Base-by-base conservation (phyloP, 1,284 basidiomycete species). In the Xerocomus nothofagi region DNA sequence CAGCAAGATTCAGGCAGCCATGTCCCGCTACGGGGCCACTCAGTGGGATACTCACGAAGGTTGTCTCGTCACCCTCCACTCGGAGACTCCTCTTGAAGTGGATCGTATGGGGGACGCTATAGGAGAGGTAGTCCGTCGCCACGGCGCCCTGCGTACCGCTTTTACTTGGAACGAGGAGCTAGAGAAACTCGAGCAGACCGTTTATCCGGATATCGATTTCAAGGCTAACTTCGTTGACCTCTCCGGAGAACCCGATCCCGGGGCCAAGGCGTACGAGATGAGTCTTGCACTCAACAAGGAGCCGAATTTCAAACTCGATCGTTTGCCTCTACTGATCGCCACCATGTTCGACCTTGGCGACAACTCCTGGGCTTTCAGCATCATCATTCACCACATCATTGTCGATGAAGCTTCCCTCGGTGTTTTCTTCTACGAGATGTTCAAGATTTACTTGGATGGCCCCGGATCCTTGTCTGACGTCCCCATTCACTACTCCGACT, bases 41-140 rank as follows among this genome's bases (percentile, higher is more conserved):
- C 64, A 63, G 10, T 63, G 64, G 60, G 64, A 58, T 27, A 65
- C 61, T 3, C 63, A 63, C 11, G 62, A 65, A 30, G 64, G 62
- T 21, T 62, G 55, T 34, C 58, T 61, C 10, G 51, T 63, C 29
- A 63, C 50, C 12, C 34, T 66, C 23, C 27, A 43, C 21, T 44
- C 58, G 8, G 58, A 65, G 39, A 60, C 50, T 1, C 31, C 59
- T n/a, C 46, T 67, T 30, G 59, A 62, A 32, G 38, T 59, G 1
- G 56, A 65, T 7, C 53, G 53, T 5, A 60, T 67, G 65, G 38
- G 40, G 23, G 58, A 54, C 9, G 58, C 65, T 1, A 52, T 63
- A 8, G 38, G 23, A 14, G 65, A 64, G 39, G 53, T 63, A 24
- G 44, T 65, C 17, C 55, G 43, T 20, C 54, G 61, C 10, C 65